A percentile compares a stretch with the other conserved stretches of the same genome.
Conservation (phyloP, 371 early-diverging fungal genomes). For the Actinomortierella wolfii region DNA sequence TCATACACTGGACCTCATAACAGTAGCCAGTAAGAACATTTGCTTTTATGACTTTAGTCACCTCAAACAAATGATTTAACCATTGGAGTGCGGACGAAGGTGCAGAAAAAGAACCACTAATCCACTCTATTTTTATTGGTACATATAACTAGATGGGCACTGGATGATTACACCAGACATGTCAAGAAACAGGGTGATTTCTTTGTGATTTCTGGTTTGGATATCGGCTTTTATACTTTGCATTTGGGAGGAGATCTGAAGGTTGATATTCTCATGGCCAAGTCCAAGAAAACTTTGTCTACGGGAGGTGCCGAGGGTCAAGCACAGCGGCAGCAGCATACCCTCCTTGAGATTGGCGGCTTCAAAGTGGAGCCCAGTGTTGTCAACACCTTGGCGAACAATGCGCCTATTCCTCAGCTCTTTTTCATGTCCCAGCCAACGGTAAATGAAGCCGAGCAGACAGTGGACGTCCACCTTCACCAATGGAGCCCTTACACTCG, state of each 20-base stretch:
- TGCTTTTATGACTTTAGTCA: no score
- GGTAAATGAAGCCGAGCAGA: not conserved
- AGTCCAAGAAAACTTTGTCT: not conserved
- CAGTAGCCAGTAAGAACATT: no score
- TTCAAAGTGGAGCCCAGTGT: no score
- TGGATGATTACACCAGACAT: slow-evolving; percentile 21
- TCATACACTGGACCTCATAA: no score
- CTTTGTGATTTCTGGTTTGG: slow-evolving; percentile 15
- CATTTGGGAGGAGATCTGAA: not conserved
- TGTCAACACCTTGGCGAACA: no score
- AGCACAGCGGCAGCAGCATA: slow-evolving; percentile 10
- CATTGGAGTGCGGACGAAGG: no score
- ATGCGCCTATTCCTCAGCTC: no score
- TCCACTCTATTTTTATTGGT: not conserved
- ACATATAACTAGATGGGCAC: slow-evolving; percentile 3
- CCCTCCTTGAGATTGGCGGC: no score
- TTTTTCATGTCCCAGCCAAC: no score
- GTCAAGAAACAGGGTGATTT: slow-evolving; percentile 11
- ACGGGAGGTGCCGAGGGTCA: no score
- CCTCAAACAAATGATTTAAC: no score
- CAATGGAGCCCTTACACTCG: slow-evolving; percentile 31
- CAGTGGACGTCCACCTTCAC: slow-evolving; percentile 15
- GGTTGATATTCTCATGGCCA: slow-evolving; percentile 14
- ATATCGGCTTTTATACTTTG: slow-evolving; percentile 25
- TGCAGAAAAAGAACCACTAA: not conserved